A percentile compares a stretch with the other conserved stretches of the same genome.
Evolutionary conservation across 2,329 filamentous ascomycete genomes (phyloP).

Genomic region (Diaporthe sp.): DNA sequence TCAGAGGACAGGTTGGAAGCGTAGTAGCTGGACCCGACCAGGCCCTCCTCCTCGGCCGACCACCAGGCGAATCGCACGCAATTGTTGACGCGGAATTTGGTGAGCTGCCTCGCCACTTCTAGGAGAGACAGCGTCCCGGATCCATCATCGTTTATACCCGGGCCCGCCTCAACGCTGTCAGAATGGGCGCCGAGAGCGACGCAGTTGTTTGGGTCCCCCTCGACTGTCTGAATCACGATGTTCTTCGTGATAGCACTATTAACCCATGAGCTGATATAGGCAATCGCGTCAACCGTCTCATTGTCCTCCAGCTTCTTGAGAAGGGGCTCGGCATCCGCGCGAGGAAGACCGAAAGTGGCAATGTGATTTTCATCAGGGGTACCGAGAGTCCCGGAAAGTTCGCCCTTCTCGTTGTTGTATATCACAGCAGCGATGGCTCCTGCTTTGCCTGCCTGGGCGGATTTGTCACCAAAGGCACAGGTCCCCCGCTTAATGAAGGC

Average conservation of each 20-base stretch:
- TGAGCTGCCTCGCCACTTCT: conserved; percentile 72
- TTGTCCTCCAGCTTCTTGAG: conserved; percentile 67
- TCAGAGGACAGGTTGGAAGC: conserved; percentile 65
- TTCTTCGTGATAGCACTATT: conserved; percentile 69
- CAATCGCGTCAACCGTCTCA: conserved; percentile 65
- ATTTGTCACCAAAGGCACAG: conserved; percentile 81
- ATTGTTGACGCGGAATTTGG: conserved; percentile 72
- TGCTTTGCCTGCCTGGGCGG: conserved; percentile 74
- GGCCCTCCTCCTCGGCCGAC: conserved; percentile 76
- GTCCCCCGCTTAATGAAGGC: conserved; percentile 79
- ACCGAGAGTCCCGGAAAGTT: conserved; percentile 78
- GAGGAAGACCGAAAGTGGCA: conserved; percentile 77
- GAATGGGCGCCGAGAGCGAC: conserved; percentile 77
- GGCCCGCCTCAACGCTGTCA: conserved; percentile 73
- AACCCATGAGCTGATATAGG: conserved; percentile 72
- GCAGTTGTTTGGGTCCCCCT: conserved; percentile 73
- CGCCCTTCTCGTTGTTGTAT: conserved; percentile 78
- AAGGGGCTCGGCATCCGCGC: conserved; percentile 70
- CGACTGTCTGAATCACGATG: conserved; percentile 73
- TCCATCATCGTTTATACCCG: conserved; percentile 85
- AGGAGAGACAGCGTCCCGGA: conserved; percentile 75
- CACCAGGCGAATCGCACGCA: conserved; percentile 78
- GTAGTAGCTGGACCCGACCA: conserved; percentile 75
- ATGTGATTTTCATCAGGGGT: conserved; percentile 71
- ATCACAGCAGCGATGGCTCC: conserved; percentile 80